Base-by-base conservation (phyloP, 148 eudicot species). In the Rhododendron ovatum region DNA sequence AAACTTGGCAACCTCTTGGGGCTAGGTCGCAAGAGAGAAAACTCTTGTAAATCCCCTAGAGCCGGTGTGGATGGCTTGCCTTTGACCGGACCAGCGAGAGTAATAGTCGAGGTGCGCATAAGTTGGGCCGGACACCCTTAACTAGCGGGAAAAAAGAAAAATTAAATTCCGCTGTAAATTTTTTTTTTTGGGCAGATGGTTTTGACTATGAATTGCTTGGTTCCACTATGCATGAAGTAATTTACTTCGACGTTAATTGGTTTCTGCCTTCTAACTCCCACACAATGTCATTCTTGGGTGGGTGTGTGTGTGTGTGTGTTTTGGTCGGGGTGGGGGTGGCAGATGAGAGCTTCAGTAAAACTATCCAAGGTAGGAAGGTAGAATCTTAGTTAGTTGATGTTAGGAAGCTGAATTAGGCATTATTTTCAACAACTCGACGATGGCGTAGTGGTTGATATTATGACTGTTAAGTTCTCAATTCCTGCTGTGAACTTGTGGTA, bases 201-300 rank as follows among this genome's bases (percentile, higher is more conserved):
- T 81, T 78, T 79, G 47, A 76, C 61, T 55, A 86, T 80, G 47
- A 80, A 67, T 69, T 77, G 79, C 55, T 87, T 35, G 37, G 35
- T 35, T 82, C 33, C 55, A 65, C 43, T 48, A 59, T 59, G 65
- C 65, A 18, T 59, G n/a, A 20, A 59, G 65, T 59, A 59, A 59
- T 59, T 59, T 20, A 59, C n/a, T 7, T 5, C 7, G n/a, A 59
- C 65, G 6, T 20, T 59, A 59, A 20, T 6, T 20, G 65, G 65
- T 59, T 59, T 59, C n/a, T 18, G 61, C 50, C 12, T 14, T n/a
- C n/a, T 65, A 65, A 26, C 71, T 65, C 71, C 13, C 13, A 10
- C 30, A 10, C 13, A 26, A n/a, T 65, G 26, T 65, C 30, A 24
- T 65, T n/a, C 28, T 65, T 1, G 7, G 71, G 50, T 0, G 47